Evolutionary conservation across 1,284 basidiomycete genomes (phyloP).

Genomic region (Veloporphyrellus conicus): DNA sequence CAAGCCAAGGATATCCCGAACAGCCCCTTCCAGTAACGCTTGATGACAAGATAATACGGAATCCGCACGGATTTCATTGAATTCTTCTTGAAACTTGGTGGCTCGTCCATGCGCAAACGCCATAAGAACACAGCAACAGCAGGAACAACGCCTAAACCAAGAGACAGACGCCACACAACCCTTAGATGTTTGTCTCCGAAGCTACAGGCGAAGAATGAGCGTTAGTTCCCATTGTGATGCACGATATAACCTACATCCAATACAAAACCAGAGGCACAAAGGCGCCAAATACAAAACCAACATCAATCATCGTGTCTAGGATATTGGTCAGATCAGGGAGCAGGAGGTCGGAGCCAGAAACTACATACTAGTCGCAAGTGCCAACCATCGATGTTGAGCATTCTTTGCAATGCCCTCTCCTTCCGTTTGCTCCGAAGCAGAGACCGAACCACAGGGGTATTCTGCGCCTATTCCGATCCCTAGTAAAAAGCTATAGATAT

Average conservation of each 20-base stretch:
- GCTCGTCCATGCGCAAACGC: conserved; percentile 83
- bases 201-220: conserved; percentile 32
- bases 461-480: conserved; percentile 86
- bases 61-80: conserved; percentile 73
- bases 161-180: conserved; percentile 82
- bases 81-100: conserved; percentile 63
- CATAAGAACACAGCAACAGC: conserved; percentile 80
- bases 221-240: background rate
- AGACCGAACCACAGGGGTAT: conserved; percentile 90
- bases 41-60: conserved; percentile 77
- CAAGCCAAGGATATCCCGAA: conserved; percentile 70
- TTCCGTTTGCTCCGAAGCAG: conserved; percentile 87
- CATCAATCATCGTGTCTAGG: conserved; percentile 80
- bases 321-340: conserved; percentile 2
- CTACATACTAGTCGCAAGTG: conserved; percentile 73
- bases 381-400: conserved; percentile 82
- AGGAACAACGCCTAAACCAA: conserved; percentile 85
- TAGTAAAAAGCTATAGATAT: conserved; percentile 57
- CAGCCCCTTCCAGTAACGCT: conserved; percentile 73
- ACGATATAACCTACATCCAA: conserved; percentile 63
- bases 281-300: conserved; percentile 79
- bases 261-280: conserved; percentile 83
- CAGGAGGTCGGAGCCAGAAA: conserved; percentile 6
- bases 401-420: conserved; percentile 72
- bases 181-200: conserved; percentile 78